Evolutionary conservation across 1,284 basidiomycete species (phyloP).

Genomic region (Cryptococcus neoformans): DNA sequence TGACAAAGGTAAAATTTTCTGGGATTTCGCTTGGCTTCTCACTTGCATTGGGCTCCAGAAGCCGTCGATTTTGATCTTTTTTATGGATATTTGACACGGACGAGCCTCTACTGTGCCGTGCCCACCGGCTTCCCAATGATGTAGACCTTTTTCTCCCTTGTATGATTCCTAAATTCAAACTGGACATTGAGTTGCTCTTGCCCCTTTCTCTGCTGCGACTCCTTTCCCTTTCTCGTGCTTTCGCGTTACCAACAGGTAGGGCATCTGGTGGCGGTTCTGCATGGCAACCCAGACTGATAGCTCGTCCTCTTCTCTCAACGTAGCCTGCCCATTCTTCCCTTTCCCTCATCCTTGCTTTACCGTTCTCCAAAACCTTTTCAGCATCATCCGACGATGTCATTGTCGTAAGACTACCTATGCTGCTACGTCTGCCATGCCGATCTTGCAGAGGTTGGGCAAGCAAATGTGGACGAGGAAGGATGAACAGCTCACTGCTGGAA

Average conservation of each 20-base stretch:
- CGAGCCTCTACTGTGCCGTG: background rate
- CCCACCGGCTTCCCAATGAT: conserved; percentile 9
- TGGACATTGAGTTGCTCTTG: conserved; percentile 8
- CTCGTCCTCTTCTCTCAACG: conserved; percentile 20
- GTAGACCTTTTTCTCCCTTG: conserved; percentile 11
- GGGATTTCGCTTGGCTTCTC: background rate
- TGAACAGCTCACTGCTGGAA: conserved; percentile 39
- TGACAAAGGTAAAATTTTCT: conserved; percentile 7
- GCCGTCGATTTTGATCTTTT: background rate
- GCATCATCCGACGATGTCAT: conserved; percentile 2
- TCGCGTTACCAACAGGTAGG: conserved; percentile 24
- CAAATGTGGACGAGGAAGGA: conserved; percentile 37
- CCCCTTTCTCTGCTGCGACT: conserved; percentile 6
- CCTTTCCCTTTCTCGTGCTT: conserved; percentile 18
- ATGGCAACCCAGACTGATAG: conserved; percentile 20
- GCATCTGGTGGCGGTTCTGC: conserved; percentile 16
- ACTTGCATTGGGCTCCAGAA: background rate
- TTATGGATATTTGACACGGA: background rate
- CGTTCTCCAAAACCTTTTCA: conserved; percentile 18
- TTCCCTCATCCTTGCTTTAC: conserved; percentile 17
- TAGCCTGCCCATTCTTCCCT: conserved; percentile 30
- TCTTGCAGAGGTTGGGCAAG: background rate
- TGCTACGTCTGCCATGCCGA: background rate
- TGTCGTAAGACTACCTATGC: background rate
- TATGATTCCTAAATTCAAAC: background rate